phyloP scores from a whole-genome alignment of 169 alveolate species.

The Cystoisospora suis region DNA sequence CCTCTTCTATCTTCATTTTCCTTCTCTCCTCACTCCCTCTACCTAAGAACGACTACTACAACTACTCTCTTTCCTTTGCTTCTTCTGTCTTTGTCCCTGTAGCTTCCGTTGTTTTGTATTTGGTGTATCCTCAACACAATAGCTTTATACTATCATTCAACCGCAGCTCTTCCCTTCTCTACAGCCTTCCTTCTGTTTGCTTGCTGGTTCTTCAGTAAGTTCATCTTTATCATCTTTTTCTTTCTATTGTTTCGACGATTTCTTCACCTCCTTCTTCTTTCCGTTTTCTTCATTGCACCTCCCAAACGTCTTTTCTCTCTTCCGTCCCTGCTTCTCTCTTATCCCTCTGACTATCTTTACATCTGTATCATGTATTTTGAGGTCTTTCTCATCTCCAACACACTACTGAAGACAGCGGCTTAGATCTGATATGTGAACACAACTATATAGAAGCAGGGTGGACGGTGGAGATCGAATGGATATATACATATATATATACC shows the following conservation, averaged over 20 bases:
- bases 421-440: too few relatives aligned
- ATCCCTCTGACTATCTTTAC: background rate
- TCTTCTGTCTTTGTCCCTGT: background rate
- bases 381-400: background rate
- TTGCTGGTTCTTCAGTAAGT: slow-evolving; percentile 29
- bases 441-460: too few relatives aligned
- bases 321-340: background rate
- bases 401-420: too few relatives aligned
- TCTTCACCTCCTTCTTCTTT: background rate
- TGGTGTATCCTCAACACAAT: slow-evolving; percentile 37
- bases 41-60: too few relatives aligned
- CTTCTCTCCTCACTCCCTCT: too few relatives aligned
- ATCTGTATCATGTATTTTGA: background rate
- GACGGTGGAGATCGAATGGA: too few relatives aligned
- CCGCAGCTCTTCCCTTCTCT: slow-evolving; percentile 56
- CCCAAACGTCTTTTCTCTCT: background rate
- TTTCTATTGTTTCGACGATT: background rate
- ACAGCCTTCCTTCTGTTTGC: slow-evolving; percentile 37
- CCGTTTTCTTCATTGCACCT: background rate
- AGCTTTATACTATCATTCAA: slow-evolving; percentile 7
- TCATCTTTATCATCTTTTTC: background rate
- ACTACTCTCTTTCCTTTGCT: too few relatives aligned
- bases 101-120: slow-evolving; percentile 47
- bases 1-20: too few relatives aligned
- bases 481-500: too few relatives aligned